Evolutionary conservation across 1,284 basidiomycete species (phyloP), one percentile per base, ranked within the genome.

Genomic region (Ceratobasidium sp.): DNA sequence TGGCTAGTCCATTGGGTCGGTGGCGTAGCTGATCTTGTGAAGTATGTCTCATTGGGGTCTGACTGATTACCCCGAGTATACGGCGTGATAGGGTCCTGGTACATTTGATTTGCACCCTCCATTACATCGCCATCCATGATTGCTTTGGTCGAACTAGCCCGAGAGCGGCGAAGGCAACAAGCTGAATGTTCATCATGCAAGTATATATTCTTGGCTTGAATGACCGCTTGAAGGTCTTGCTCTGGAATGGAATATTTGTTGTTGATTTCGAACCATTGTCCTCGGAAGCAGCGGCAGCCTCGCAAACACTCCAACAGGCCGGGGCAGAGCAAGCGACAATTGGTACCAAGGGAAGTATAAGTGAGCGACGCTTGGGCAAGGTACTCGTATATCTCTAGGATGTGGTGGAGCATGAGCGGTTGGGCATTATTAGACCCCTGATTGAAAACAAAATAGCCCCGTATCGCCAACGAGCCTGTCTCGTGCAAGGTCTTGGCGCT

Each of bases 271-370:
- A 56, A 34, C 39, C 66, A 71, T 6, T 29, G 37, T 11, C 66
- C 66, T 14, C 66, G 54, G 22, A 56, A 71, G 41, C 66, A 71
- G 6, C 39, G 66, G 29, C 53, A 71, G 9, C 48, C 53, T 7
- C 54, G 53, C 27, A 71, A 34, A 37, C 53, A 59, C 22, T 59
- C 66, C 11, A 68, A 24, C 19, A 68, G 56, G 22, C 29, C 49
- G 37, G 24, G 56, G 65, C 65, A 68, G 37, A 68, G 22, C 65
- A 49, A 68, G 22, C 65, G 65, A 41, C 65, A 68, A 41, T 68
- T 68, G 5, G 65, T 43, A 7, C 39, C 27, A n/a, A 68, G 34
- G 7, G 56, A 9, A 7, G 16, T 11, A 24, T 68, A 68, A 4
- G 34, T 22, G 51, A n/a, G 11, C 7, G 65, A 68, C 3, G 49